phyloP scores from a whole-genome alignment of 805 yeast species.

The Nakazawaea pomicola region DNA sequence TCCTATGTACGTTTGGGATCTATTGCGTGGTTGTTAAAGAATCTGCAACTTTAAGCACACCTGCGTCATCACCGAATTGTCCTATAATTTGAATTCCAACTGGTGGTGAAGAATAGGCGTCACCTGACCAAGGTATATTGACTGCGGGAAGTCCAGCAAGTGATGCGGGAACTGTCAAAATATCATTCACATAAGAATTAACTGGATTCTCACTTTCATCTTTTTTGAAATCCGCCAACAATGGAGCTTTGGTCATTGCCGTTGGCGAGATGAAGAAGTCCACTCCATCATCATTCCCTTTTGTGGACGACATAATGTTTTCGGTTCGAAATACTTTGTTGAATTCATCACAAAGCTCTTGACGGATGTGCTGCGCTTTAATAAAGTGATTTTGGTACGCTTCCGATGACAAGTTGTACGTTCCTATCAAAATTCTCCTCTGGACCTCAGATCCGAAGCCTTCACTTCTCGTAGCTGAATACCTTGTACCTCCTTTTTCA shows the following conservation, averaged over 20 bases:
- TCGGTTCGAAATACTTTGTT: constrained; percentile 55
- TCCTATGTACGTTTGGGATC: too few species aligned
- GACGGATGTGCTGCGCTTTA: constrained; percentile 68
- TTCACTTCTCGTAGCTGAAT: constrained; percentile 51
- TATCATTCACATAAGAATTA: constrained; percentile 72
- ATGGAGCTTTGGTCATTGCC: constrained; percentile 51
- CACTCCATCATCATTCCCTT: constrained; percentile 32
- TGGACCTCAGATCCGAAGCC: constrained; percentile 84
- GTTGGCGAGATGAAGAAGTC: constrained; percentile 80
- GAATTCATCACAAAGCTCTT: constrained; percentile 57
- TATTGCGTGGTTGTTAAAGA: too few species aligned
- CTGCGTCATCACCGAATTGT: constrained; percentile 77
- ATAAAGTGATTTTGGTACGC: constrained; percentile 68
- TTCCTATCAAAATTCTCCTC: constrained; percentile 79
- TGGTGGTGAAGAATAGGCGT: constrained; percentile 27
- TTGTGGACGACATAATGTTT: constrained; percentile 34
- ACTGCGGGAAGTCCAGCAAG: constrained; percentile 89
- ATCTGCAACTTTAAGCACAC: constrained; percentile 41
- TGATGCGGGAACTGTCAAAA: constrained; percentile 85
- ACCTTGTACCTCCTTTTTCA: constrained; percentile 32
- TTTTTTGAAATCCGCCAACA: constrained; percentile 36
- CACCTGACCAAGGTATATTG: constrained; percentile 53
- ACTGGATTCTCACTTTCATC: constrained; percentile 39
- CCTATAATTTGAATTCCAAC: constrained; percentile 80
- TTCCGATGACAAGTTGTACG: constrained; percentile 76